A percentile compares a stretch with the other conserved stretches of the same genome.
phyloP scores from a whole-genome alignment of 768 basidiomycete genomes.

The Tricholoma sp. region DNA sequence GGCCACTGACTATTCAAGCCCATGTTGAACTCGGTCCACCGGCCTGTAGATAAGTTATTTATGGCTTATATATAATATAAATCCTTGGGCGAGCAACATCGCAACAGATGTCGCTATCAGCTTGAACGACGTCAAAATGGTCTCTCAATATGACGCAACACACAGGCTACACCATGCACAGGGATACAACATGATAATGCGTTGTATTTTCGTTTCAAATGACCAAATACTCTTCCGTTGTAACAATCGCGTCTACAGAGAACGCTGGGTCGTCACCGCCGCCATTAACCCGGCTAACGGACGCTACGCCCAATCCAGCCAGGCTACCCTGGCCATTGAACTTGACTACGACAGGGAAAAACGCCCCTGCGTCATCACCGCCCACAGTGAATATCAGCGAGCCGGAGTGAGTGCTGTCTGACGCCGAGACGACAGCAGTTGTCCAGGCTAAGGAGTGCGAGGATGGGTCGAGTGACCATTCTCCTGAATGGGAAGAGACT shows the following conservation, averaged over 20 bases:
- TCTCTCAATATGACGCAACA: no score
- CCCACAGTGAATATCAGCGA: constrained; percentile 88
- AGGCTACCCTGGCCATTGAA: constrained; percentile 82
- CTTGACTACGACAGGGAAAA: constrained; percentile 88
- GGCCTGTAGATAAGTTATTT: no score
- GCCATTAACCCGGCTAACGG: constrained; percentile 46
- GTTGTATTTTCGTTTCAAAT: constrained; percentile 28
- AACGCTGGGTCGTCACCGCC: constrained; percentile 35
- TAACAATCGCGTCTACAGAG: constrained; percentile 53
- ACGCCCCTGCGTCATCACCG: constrained; percentile 75
- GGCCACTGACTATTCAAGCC: no score
- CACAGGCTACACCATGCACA: no score
- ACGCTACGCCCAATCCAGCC: constrained; percentile 65
- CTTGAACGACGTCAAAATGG: no score
- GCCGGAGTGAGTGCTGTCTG: constrained; percentile 63
- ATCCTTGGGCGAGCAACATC: no score
- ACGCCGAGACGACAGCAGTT: constrained; percentile 59
- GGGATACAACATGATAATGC: no score
- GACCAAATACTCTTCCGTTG: constrained; percentile 53
- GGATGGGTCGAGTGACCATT: constrained; percentile 79
- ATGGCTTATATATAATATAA: no score
- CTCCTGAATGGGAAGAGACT: constrained; percentile 68
- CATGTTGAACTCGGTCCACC: no score
- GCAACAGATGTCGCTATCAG: no score
- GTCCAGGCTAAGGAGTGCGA: constrained; percentile 85